Evolutionary conservation across 208 protist genomes (phyloP).

Genomic region (Acanthamoeba royreba): DNA sequence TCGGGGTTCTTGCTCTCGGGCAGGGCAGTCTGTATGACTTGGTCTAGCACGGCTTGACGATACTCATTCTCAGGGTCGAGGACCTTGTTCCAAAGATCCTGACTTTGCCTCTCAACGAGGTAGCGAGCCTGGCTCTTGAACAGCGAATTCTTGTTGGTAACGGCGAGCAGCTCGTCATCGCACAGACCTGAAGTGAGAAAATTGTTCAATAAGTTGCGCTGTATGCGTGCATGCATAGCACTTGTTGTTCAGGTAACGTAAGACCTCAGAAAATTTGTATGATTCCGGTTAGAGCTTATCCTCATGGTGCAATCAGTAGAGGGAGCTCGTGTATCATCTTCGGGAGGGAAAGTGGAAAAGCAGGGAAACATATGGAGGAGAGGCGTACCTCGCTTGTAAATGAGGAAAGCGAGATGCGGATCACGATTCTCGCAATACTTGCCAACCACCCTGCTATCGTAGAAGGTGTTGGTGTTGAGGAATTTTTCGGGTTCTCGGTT

Average conservation of each 20-base stretch:
- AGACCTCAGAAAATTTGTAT: conserved; percentile 3
- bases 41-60: conserved; percentile 93
- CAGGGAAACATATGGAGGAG: not conserved
- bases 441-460: conserved; percentile 93
- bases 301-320: not conserved
- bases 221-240: too few relatives aligned
- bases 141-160: conserved; percentile 96
- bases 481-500: conserved; percentile 96
- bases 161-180: conserved; percentile 95
- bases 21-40: conserved; percentile 98
- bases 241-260: too few relatives aligned
- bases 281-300: conserved; percentile 1
- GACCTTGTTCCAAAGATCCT: conserved; percentile 96
- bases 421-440: conserved; percentile 99
- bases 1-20: conserved; percentile 95
- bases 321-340: not conserved
- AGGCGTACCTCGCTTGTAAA: conserved; percentile 86
- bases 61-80: conserved; percentile 91
- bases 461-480: conserved; percentile 95
- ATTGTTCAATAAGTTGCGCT: too few relatives aligned
- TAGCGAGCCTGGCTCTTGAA: conserved; percentile 91
- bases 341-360: not conserved
- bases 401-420: conserved; percentile 96
- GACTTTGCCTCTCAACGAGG: conserved; percentile 95
- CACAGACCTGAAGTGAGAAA: conserved; percentile 82